A percentile compares a stretch with the other conserved stretches of the same genome.
These are phyloP conservation scores for Candida hungchunana DNA, from an alignment of 805 yeast species.

Conservation along the genomic window DNA sequence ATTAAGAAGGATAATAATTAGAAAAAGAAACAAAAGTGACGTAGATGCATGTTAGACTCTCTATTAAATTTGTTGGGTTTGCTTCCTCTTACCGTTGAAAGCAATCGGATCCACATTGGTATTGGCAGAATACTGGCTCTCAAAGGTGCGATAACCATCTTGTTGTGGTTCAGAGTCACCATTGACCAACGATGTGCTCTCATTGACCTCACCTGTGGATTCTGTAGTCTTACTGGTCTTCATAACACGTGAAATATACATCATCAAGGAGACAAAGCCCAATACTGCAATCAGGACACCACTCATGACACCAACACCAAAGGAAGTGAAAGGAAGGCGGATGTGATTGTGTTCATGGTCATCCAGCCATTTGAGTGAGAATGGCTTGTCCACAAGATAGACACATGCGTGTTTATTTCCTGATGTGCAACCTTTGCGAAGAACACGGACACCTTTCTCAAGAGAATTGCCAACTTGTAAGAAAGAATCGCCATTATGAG, in stretches of 20 bases:
- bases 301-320: slow-evolving; percentile 60
- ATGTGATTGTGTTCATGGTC: slow-evolving; percentile 46
- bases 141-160: slow-evolving; percentile 16
- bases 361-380: slow-evolving; percentile 61
- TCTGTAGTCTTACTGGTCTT: no score
- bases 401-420: slow-evolving; percentile 42
- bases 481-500: slow-evolving; percentile 33
- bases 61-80: background rate
- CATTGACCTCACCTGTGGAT: slow-evolving; percentile 1
- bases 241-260: slow-evolving; percentile 28
- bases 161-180: background rate
- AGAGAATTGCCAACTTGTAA: slow-evolving; percentile 41
- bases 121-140: slow-evolving; percentile 22
- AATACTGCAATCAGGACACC: slow-evolving; percentile 45
- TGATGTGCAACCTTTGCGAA: slow-evolving; percentile 59
- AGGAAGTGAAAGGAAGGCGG: slow-evolving; percentile 62
- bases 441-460: slow-evolving; percentile 53
- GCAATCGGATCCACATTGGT: slow-evolving; percentile 21
- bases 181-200: slow-evolving; percentile 4
- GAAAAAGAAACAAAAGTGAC: background rate
- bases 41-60: background rate
- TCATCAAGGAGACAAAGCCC: slow-evolving; percentile 33
- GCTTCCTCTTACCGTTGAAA: slow-evolving; percentile 3
- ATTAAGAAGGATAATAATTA: no score
- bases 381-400: slow-evolving; percentile 61